Evolutionary conservation across 192 early-diverging fungal species (phyloP).

Genomic region (Umbelopsis isabellina): DNA sequence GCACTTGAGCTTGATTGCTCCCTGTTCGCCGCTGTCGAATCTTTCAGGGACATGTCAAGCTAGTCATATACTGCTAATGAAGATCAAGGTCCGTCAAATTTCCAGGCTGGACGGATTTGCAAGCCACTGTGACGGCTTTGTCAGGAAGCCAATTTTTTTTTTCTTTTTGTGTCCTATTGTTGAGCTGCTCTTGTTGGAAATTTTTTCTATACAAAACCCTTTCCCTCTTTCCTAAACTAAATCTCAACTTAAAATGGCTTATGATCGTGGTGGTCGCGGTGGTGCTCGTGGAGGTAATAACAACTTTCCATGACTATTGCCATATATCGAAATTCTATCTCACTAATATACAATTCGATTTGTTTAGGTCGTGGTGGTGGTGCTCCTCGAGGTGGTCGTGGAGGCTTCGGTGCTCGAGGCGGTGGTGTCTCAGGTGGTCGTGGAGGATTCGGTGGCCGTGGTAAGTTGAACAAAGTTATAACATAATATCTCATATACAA

Average conservation of each 20-base stretch:
- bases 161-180: not conserved
- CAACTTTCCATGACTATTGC: not conserved
- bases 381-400: conserved; percentile 36
- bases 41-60: not conserved
- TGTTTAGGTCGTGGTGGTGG: not conserved
- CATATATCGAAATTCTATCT: not conserved
- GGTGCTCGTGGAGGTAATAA: conserved; percentile 47
- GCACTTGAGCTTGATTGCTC: not conserved
- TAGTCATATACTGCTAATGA: not conserved
- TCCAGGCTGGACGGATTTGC: not conserved
- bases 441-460: conserved; percentile 33
- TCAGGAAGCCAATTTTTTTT: conserved; percentile 2
- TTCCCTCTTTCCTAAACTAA: conserved; percentile 22
- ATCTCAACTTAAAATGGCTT: conserved; percentile 16
- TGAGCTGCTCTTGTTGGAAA: not conserved
- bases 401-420: conserved; percentile 42
- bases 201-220: conserved; percentile 17
- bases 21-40: no score
- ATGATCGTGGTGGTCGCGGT: conserved; percentile 43
- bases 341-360: not conserved
- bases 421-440: conserved; percentile 45
- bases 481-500: not conserved
- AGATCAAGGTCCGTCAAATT: no score
- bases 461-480: not conserved
- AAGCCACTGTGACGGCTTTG: conserved; percentile 20